Evolutionary conservation across 1,284 basidiomycete species (phyloP), one percentile per base, ranked within the genome.

Genomic region (Trametes hirsuta): DNA sequence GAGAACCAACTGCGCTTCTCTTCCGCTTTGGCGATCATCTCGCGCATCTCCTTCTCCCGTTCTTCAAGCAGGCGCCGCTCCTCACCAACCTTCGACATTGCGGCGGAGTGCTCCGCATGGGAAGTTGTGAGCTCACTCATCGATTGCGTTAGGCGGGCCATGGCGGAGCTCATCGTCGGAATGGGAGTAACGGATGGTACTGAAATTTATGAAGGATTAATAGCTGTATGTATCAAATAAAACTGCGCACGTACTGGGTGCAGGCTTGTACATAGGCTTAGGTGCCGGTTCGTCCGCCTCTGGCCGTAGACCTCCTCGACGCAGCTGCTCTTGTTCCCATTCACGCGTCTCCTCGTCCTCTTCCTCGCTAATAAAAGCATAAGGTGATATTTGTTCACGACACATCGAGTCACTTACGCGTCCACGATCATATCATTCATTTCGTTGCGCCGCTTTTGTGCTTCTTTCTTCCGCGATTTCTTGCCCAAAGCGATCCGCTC

Each of bases 341-440:
- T 95, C 91, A 21, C 83, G 78, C 0, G 88, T 88, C 75, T 98
- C 95, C 70, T 97, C 95, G 55, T 94, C 94, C 61, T 91, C 86
- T 62, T 91, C 92, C 66, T 88, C 91, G 3, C 91, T 94, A 63
- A 10, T 53, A 46, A 40, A 15, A 2, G 15, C 49, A 21, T 63
- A 59, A 62, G 39, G 18, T 11, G 54, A 72, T 47, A 34, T 37
- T 10, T n/a, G 45, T 70, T 59, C 58, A 24, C 66, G 25, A 59
- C 53, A 39, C n/a, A 18, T 14, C 24, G 4, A 6, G 42, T 53
- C 15, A 82, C 91, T 59, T 74, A 94, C 89, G 86, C 87, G 61
- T 97, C 94, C 8, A 85, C 87, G 58, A 97, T 96, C 80, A 97
- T 78, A 70, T 95, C 94, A 61, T 87, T 84, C 81, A 96, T 95